These are phyloP conservation scores for Skeletonema costatum DNA, from an alignment of 108 stramenopile species.

Conservation along the genomic window DNA sequence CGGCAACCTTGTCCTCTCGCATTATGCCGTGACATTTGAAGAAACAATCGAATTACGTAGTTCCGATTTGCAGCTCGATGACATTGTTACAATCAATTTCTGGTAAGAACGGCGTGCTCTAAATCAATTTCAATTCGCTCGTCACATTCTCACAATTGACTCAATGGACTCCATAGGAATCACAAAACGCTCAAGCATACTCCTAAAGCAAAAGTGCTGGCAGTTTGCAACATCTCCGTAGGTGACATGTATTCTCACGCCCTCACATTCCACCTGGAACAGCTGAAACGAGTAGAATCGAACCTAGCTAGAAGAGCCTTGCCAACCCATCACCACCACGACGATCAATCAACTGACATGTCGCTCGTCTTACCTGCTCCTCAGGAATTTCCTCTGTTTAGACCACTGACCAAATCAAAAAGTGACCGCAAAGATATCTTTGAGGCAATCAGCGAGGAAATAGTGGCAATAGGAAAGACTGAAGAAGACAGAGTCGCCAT, in stretches of 20 bases:
- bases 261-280: slow-evolving; percentile 28
- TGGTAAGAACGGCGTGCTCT: slow-evolving; percentile 16
- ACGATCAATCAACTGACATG: background rate
- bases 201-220: slow-evolving; percentile 22
- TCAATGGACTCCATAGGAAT: slow-evolving; percentile 17
- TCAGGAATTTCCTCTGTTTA: slow-evolving; percentile 36
- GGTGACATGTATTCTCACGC: slow-evolving; percentile 39
- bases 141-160: background rate
- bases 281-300: slow-evolving; percentile 11
- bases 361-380: slow-evolving; percentile 20
- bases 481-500: slow-evolving; percentile 22
- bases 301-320: slow-evolving; percentile 9
- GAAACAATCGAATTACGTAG: slow-evolving; percentile 23
- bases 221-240: slow-evolving; percentile 31
- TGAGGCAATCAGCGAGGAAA: slow-evolving; percentile 38
- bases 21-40: slow-evolving; percentile 30
- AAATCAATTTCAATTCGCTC: background rate
- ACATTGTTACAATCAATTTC: slow-evolving; percentile 34
- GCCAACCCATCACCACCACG: background rate
- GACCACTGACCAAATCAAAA: slow-evolving; percentile 23
- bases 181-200: slow-evolving; percentile 30
- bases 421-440: slow-evolving; percentile 14
- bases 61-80: slow-evolving; percentile 26
- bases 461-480: slow-evolving; percentile 34
- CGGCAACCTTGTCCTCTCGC: slow-evolving; percentile 22